Conservation (phyloP, 2,329 filamentous ascomycete species). For the Trichoderma oligosporum region DNA sequence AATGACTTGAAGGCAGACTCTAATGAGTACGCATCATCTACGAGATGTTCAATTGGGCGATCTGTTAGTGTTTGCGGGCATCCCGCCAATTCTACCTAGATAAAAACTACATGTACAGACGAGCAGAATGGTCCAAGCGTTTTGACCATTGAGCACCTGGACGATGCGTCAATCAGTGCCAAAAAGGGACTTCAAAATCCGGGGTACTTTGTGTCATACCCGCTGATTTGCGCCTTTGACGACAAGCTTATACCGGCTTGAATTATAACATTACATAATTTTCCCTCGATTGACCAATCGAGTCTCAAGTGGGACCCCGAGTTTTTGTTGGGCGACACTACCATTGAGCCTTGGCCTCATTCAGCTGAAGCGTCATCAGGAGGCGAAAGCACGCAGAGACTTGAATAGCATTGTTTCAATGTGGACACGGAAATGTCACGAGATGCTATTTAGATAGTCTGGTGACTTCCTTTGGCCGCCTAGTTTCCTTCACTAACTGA, state of each 20-base stretch:
- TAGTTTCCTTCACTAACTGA: slow-evolving; percentile 9
- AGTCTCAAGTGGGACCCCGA: neutral
- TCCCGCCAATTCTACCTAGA: neutral
- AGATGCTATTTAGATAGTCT: slow-evolving; percentile 9
- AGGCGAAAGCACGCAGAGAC: slow-evolving; percentile 9
- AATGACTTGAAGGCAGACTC: slow-evolving; percentile 33
- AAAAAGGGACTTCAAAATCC: neutral
- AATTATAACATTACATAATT: slow-evolving; percentile 6
- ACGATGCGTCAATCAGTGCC: neutral
- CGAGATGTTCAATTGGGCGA: neutral
- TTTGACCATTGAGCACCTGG: neutral
- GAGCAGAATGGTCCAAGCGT: slow-evolving; percentile 10
- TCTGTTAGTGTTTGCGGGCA: neutral
- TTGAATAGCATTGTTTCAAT: slow-evolving; percentile 4
- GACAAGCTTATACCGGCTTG: neutral
- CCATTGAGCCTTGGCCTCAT: slow-evolving; percentile 2
- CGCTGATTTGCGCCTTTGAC: slow-evolving; percentile 7
- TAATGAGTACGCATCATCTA: neutral
- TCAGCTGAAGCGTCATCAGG: slow-evolving; percentile 13
- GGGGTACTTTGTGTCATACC: slow-evolving; percentile 5
- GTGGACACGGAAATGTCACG: slow-evolving; percentile 16
- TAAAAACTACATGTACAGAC: no score
- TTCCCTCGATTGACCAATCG: neutral
- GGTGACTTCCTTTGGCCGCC: slow-evolving; percentile 16
- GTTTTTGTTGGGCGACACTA: slow-evolving; percentile 16